A percentile compares a stretch with the other conserved stretches of the same genome.
Evolutionary conservation across 1,139 yeast species (phyloP).

Genomic region (Pneumocystis sp.): DNA sequence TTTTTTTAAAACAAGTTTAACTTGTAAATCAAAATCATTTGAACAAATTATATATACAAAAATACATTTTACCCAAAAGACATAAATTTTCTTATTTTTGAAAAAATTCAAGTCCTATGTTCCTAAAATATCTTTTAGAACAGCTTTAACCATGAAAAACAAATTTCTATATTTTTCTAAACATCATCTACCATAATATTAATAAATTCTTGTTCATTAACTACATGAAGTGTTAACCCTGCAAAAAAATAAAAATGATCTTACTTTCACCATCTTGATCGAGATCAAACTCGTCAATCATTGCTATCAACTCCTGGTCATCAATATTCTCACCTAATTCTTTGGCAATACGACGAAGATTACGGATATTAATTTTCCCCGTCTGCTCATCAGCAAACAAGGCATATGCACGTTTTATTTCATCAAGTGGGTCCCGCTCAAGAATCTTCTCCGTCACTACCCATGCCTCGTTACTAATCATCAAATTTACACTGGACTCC

Average conservation of each 20-base stretch:
- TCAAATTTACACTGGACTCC: slow-evolving; percentile 20
- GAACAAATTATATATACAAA: neutral
- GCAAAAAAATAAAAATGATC: neutral
- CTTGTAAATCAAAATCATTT: neutral
- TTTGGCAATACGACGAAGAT: slow-evolving; percentile 76
- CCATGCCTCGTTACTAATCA: neutral
- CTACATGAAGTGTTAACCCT: neutral
- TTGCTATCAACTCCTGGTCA: slow-evolving; percentile 85
- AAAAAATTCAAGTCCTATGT: neutral
- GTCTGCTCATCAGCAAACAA: slow-evolving; percentile 80
- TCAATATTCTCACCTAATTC: slow-evolving; percentile 85
- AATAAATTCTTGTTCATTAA: slow-evolving; percentile 83
- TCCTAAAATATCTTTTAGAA: neutral
- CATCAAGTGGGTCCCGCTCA: slow-evolving; percentile 84
- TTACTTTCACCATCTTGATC: slow-evolving; percentile 86
- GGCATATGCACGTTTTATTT: slow-evolving; percentile 76
- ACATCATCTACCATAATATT: slow-evolving; percentile 33
- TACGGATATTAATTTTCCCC: slow-evolving; percentile 70
- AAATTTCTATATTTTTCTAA: neutral
- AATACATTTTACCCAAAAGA: neutral
- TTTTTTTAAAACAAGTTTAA: too few species aligned
- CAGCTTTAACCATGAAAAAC: neutral
- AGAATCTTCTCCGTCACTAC: slow-evolving; percentile 59
- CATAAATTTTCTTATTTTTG: too few species aligned
- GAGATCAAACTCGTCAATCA: slow-evolving; percentile 95